Evolutionary conservation across 768 basidiomycete species (phyloP).

Genomic region (Russula vinacea): DNA sequence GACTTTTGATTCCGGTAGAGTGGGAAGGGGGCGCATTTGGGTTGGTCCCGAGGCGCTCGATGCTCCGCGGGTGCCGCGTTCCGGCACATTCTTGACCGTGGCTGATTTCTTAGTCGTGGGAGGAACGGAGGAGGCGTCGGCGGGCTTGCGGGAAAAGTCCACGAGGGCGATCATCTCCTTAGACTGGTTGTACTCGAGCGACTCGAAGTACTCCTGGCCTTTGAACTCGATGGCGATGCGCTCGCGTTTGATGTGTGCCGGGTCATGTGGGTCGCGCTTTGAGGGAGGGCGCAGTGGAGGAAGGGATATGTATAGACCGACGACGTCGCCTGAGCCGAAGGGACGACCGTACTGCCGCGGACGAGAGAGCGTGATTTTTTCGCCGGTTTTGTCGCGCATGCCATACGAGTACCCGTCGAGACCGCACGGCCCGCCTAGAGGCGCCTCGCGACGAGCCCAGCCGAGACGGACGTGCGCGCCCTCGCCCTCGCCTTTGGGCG

Average conservation of each 20-base stretch:
- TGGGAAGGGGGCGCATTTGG: conserved; percentile 58
- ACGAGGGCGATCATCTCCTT: conserved; percentile 93
- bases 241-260: conserved; percentile 80
- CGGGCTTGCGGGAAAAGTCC: conserved; percentile 48
- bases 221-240: conserved; percentile 94
- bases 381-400: conserved; percentile 86
- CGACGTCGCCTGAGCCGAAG: conserved; percentile 79
- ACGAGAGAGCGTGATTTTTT: conserved; percentile 83
- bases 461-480: conserved; percentile 87
- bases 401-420: conserved; percentile 93
- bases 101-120: conserved; percentile 59
- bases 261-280: conserved; percentile 66
- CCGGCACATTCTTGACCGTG: conserved; percentile 65
- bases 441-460: conserved; percentile 88
- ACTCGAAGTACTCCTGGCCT: conserved; percentile 96
- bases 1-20: conserved; percentile 65
- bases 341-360: conserved; percentile 71
- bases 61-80: conserved; percentile 44
- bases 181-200: conserved; percentile 77
- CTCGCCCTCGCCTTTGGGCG: conserved; percentile 50
- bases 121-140: conserved; percentile 49
- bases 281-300: conserved; percentile 62
- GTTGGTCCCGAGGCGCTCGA: conserved; percentile 37
- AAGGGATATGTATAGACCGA: conserved; percentile 91
- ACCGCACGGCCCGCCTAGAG: conserved; percentile 90